Evolutionary conservation across 2,329 filamentous ascomycete species (phyloP), one percentile per base, ranked within the genome.

Genomic region (Mycocentrospora acerina): DNA sequence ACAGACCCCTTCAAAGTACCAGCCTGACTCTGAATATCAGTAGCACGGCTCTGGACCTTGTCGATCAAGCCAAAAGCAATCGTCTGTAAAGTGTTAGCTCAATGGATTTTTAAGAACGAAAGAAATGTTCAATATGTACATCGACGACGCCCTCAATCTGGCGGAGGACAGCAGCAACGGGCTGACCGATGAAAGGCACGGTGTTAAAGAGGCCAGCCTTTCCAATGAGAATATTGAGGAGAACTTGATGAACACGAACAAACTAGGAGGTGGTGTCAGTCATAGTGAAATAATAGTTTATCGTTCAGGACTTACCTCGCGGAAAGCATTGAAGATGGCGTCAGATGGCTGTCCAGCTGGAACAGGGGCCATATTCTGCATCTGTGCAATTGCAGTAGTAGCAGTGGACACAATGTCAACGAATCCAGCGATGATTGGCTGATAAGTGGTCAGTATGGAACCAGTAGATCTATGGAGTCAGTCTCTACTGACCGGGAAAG

Each of bases 201-300:
- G 43, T 46, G 2, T 16, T 4, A 39, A 52, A 44, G 3, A 54
- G 22, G 2, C 43, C 46, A 18, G 50, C 37, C 32, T 53, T 53
- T 11, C 45, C 45, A 18, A 49, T 51, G 15, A 53, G 35, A 12
- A 46, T 46, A 38, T 53, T 51, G 12, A 53, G 30, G n/a, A 53
- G 40, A 8, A 7, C 33, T 5, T 53, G 47, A 24, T 53, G 48
- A 15, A 46, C 45, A 10, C 45, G 45, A 11, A 51, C 50, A 26
- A 53, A 53, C 48, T 53, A 2, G 16, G 11, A 4, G 1, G 7
- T n/a, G n/a, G n/a, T n/a, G n/a, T n/a, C n/a, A n/a, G n/a, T n/a
- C n/a, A n/a, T n/a, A n/a, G n/a, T n/a, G n/a, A n/a, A n/a, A n/a
- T n/a, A n/a, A n/a, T n/a, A n/a, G n/a, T n/a, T n/a, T n/a, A 18